Evolutionary conservation across 805 yeast species (phyloP).

Genomic region (Candida insectorum): DNA sequence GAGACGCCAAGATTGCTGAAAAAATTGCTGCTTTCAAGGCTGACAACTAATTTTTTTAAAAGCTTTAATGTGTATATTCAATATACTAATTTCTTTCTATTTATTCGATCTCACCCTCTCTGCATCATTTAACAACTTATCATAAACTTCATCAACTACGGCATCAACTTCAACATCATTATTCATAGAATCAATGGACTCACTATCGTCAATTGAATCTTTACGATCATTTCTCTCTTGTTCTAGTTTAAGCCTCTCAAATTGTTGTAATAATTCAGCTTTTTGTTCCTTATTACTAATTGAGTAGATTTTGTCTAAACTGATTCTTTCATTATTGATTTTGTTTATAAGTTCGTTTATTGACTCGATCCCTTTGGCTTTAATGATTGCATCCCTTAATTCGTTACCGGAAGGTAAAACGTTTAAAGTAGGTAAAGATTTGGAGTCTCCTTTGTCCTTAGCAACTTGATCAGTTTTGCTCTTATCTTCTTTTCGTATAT

Average conservation of each 20-base stretch:
- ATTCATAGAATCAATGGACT: slow-evolving; percentile 26
- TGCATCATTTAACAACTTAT: slow-evolving; percentile 65
- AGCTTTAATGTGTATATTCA: slow-evolving; percentile 1
- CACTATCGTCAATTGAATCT: slow-evolving; percentile 13
- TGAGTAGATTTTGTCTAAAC: slow-evolving; percentile 48
- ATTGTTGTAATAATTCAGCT: slow-evolving; percentile 17
- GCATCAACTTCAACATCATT: slow-evolving; percentile 21
- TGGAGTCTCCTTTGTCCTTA: slow-evolving; percentile 1
- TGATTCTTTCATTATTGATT: slow-evolving; percentile 53
- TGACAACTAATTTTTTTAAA: slow-evolving; percentile 27
- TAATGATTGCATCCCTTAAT: slow-evolving; percentile 58
- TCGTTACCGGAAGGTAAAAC: slow-evolving; percentile 54
- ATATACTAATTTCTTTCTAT: not conserved
- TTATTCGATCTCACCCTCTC: slow-evolving; percentile 57
- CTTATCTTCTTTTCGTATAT: not conserved
- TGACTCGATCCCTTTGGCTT: slow-evolving; percentile 72
- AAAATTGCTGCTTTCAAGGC: slow-evolving; percentile 91
- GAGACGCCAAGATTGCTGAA: slow-evolving; percentile 82
- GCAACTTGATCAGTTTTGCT: slow-evolving; percentile 2
- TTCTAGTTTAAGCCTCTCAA: slow-evolving; percentile 9
- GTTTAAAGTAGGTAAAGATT: slow-evolving; percentile 26
- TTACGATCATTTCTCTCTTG: slow-evolving; percentile 2
- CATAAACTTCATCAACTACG: slow-evolving; percentile 71
- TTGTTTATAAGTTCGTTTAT: slow-evolving; percentile 65
- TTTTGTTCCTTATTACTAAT: slow-evolving; percentile 16